These are phyloP conservation scores for Aspergillus sojae DNA, from an alignment of 2,329 filamentous ascomycete genomes.

Conservation along the genomic window DNA sequence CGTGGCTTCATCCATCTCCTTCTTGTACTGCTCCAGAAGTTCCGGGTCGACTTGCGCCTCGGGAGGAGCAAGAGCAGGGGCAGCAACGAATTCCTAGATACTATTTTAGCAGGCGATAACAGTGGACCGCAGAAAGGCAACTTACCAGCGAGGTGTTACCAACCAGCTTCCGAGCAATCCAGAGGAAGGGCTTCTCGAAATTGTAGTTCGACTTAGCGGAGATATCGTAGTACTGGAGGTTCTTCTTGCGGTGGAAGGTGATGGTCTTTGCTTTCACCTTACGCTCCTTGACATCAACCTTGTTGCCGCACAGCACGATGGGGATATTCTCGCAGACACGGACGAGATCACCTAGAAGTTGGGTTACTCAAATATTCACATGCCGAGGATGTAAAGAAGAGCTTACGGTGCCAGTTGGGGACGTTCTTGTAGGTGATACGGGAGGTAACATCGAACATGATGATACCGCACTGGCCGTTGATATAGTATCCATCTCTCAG, in stretches of 20 bases:
- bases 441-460: slow-evolving; percentile 99
- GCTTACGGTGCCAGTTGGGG: slow-evolving; percentile 99
- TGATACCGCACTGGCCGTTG: slow-evolving; percentile 99
- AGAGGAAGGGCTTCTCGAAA: slow-evolving; percentile 99
- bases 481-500: slow-evolving; percentile 99
- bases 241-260: slow-evolving; percentile 99
- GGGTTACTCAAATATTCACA: slow-evolving; percentile 15
- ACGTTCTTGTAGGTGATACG: slow-evolving; percentile 99
- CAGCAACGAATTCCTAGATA: slow-evolving; percentile 88
- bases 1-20: slow-evolving; percentile 80
- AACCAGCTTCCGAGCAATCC: slow-evolving; percentile 97
- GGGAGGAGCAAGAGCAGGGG: slow-evolving; percentile 89
- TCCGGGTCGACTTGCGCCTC: slow-evolving; percentile 86
- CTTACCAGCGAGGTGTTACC: slow-evolving; percentile 84
- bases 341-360: slow-evolving; percentile 79
- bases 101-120: slow-evolving; percentile 18
- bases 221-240: slow-evolving; percentile 99
- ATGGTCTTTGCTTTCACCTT: slow-evolving; percentile 99
- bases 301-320: slow-evolving; percentile 98
- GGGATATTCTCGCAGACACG: slow-evolving; percentile 99
- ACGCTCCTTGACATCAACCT: slow-evolving; percentile 99
- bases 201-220: slow-evolving; percentile 99
- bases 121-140: slow-evolving; percentile 29
- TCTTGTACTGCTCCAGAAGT: slow-evolving; percentile 77
- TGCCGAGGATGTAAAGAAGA: not conserved